Conservation (phyloP, 306 rosid species). For the Glycine soja region DNA sequence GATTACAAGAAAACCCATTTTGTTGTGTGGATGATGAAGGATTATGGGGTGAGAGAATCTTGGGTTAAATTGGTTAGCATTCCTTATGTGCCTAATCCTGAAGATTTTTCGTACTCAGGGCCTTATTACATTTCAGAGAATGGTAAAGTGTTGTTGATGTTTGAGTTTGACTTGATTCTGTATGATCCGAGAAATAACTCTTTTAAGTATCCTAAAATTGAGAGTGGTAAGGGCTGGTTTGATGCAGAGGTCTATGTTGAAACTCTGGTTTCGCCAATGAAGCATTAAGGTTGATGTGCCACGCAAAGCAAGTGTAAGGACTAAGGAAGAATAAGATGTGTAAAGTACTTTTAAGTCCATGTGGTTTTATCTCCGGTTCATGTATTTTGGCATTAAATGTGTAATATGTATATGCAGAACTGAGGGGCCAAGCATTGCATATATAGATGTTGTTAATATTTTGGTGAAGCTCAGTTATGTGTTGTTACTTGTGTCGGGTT, state of each 20-base stretch:
- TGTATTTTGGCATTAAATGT: conserved; percentile 35
- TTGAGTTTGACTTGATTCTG: conserved; percentile 62
- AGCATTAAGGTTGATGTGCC: conserved; percentile 27
- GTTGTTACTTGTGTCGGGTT: conserved; percentile 9
- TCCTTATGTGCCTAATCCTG: conserved; percentile 62
- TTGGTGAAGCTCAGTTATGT: conserved; percentile 20
- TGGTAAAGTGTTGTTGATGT: conserved; percentile 57
- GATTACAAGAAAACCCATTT: conserved; percentile 54
- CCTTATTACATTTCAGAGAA: conserved; percentile 56
- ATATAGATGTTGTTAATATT: conserved; percentile 10
- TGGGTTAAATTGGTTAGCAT: conserved; percentile 58
- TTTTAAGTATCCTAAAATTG: conserved; percentile 55
- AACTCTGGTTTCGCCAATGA: conserved; percentile 56
- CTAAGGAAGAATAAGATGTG: conserved; percentile 42
- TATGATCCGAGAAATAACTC: conserved; percentile 51
- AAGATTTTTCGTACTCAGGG: conserved; percentile 56
- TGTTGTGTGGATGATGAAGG: conserved; percentile 63
- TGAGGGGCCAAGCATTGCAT: conserved; percentile 41
- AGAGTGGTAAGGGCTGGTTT: conserved; percentile 67
- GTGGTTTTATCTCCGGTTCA: conserved; percentile 26
- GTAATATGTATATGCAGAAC: conserved; percentile 39
- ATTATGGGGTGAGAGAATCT: conserved; percentile 52
- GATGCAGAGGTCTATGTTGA: conserved; percentile 64
- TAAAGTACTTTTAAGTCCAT: conserved; percentile 9
- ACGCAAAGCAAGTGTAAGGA: neutral